Percentiles rank a stretch among this genome's conserved stretches.
These are phyloP conservation scores for Flueggea neowawraea DNA, from an alignment of 441 rosid genomes.

Conservation along the genomic window DNA sequence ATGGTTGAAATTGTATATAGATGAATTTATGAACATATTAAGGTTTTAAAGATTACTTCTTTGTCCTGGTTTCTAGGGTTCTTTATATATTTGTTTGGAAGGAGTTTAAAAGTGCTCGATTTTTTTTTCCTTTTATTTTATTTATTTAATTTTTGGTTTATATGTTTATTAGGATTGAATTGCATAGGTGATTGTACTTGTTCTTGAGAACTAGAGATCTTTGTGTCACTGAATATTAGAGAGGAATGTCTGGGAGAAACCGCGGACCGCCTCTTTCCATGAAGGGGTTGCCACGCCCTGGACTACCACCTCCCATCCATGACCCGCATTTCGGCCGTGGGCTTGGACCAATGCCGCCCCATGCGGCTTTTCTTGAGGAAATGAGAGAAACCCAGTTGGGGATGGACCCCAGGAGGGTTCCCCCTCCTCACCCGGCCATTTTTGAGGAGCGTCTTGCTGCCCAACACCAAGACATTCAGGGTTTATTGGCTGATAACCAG, in stretches of 20 bases:
- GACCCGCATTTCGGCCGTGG: conserved; percentile 50
- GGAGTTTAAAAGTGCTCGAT: too few relatives aligned
- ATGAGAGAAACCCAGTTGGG: conserved; percentile 59
- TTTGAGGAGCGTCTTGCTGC: conserved; percentile 74
- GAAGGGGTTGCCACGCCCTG: conserved; percentile 53
- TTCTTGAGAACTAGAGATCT: too few relatives aligned
- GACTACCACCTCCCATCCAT: conserved; percentile 44
- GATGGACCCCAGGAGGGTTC: conserved; percentile 56
- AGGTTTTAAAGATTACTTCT: too few relatives aligned
- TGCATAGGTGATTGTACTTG: too few relatives aligned
- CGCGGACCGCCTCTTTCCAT: conserved; percentile 64
- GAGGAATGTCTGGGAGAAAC: conserved; percentile 72
- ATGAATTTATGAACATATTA: too few relatives aligned
- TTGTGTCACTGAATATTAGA: too few relatives aligned
- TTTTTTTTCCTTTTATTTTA: too few relatives aligned
- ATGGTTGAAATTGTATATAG: too few relatives aligned
- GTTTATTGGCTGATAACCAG: conserved; percentile 83
- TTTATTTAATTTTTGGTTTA: too few relatives aligned
- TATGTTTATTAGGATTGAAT: too few relatives aligned
- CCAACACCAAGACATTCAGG: conserved; percentile 88
- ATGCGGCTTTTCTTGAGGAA: conserved; percentile 60
- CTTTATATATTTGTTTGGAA: too few relatives aligned
- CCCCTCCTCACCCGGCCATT: conserved; percentile 52
- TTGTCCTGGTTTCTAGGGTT: too few relatives aligned
- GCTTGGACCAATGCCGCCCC: conserved; percentile 53